Evolutionary conservation across 176 grass and related monocot genomes (phyloP).

Genomic region (Juncus inflexus): DNA sequence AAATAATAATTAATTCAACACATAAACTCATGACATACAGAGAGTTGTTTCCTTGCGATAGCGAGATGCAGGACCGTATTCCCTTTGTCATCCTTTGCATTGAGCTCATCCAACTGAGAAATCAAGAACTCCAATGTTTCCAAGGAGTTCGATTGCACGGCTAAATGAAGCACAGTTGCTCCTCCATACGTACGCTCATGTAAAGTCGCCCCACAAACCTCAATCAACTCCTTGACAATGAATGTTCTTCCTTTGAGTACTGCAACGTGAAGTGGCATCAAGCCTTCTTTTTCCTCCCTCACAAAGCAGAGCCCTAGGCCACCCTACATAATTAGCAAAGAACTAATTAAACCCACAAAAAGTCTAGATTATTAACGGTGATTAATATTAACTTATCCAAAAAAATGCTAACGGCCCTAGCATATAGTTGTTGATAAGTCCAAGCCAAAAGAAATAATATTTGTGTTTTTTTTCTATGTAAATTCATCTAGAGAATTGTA

Average conservation of each 20-base stretch:
- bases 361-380: no score
- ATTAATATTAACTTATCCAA: no score
- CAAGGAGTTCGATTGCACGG: constrained; percentile 8
- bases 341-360: no score
- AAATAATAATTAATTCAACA: no score
- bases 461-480: no score
- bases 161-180: constrained; percentile 10
- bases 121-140: neutral
- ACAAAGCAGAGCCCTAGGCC: constrained; percentile 6
- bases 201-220: neutral
- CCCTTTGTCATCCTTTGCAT: constrained; percentile 10
- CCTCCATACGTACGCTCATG: neutral
- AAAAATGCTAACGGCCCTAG: no score
- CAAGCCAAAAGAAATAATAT: no score
- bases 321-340: neutral
- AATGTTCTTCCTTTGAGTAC: neutral
- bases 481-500: no score
- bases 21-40: neutral
- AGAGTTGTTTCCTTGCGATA: neutral
- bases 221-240: neutral
- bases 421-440: no score
- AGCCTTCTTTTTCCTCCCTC: neutral
- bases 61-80: constrained; percentile 21
- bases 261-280: constrained; percentile 12
- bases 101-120: neutral